Base-by-base conservation (phyloP, 306 rosid genomes). In the Amphicarpaea edgeworthii region DNA sequence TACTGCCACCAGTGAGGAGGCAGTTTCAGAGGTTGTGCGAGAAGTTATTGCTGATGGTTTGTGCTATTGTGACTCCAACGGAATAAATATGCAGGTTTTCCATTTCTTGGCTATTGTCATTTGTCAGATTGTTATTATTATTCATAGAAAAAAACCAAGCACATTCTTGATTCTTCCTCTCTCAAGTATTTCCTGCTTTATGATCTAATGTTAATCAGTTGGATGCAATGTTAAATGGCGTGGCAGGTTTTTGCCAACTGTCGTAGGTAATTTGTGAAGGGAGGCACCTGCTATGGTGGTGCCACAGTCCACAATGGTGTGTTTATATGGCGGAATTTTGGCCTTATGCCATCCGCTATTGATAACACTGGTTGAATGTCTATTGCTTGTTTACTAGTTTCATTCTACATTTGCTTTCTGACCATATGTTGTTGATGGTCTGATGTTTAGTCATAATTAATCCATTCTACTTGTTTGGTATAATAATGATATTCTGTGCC, bases 31-130 rank as follows among this genome's bases (percentile, higher is more conserved):
- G 75, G 72, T 72, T 74, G 77, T 79, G 72, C 87, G 86, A 74
- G 97, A 90, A 83, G 93, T 87, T 32, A 85, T 92, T 78, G 87
- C 86, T 69, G 90, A 83, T 79, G 98, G 98, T 65, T 83, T 95
- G 79, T 83, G 90, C 82, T 95, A 85, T 75, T 90, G 88, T 76
- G 97, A 88, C 81, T 90, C 97, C 45, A 71, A 81, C 3, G 97
- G 97, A 80, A 82, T 95, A 81, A 92, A 90, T 82, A 83, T 90
- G 87, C 98, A 92, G 98, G 98, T 82, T 64, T 72, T 14, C 74
- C 15, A 9, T 60, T 37, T 81, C 55, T 45, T 15, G 7, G 45
- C 26, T 72, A 8, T 58, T 45, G 24, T 65, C n/a, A 43, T 28
- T 57, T 45, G 49, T 43, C 21, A 54, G 43, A 66, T 4, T 32